phyloP scores from a whole-genome alignment of 805 yeast species.

The Nakazawaea peltata region DNA sequence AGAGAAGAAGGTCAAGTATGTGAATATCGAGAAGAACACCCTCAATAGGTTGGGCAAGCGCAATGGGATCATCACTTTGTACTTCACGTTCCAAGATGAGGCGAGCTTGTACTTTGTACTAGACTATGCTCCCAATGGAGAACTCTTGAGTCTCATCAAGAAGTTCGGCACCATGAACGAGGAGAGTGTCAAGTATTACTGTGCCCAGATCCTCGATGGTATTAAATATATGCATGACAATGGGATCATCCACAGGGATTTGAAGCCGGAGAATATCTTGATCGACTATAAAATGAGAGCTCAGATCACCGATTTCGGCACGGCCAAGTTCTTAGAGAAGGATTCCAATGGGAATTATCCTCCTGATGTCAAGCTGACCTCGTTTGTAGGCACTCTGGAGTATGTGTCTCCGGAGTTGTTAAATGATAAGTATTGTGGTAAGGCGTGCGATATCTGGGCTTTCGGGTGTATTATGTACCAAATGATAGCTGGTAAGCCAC shows the following conservation, averaged over 20 bases:
- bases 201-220: slow-evolving; percentile 71
- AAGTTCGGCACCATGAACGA: slow-evolving; percentile 65
- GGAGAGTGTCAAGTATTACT: slow-evolving; percentile 57
- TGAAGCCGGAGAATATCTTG: slow-evolving; percentile 76
- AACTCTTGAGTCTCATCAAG: slow-evolving; percentile 58
- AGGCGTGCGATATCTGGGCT: slow-evolving; percentile 56
- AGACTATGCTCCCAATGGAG: slow-evolving; percentile 78
- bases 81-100: slow-evolving; percentile 76
- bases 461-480: slow-evolving; percentile 53
- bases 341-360: slow-evolving; percentile 50
- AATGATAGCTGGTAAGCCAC: slow-evolving; percentile 64
- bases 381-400: slow-evolving; percentile 95
- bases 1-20: slow-evolving; percentile 92
- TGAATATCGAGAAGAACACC: slow-evolving; percentile 88
- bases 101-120: slow-evolving; percentile 64
- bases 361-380: slow-evolving; percentile 58
- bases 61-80: slow-evolving; percentile 58
- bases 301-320: slow-evolving; percentile 78
- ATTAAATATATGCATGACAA: slow-evolving; percentile 62
- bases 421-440: slow-evolving; percentile 62
- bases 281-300: slow-evolving; percentile 53
- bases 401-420: slow-evolving; percentile 85
- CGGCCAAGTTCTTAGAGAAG: slow-evolving; percentile 65
- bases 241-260: slow-evolving; percentile 76
- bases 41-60: slow-evolving; percentile 57